Percentiles rank a stretch among this genome's conserved stretches.
These are phyloP conservation scores for Suhomyces choctaworum DNA, from an alignment of 1,139 yeast genomes.

Conservation along the genomic window DNA sequence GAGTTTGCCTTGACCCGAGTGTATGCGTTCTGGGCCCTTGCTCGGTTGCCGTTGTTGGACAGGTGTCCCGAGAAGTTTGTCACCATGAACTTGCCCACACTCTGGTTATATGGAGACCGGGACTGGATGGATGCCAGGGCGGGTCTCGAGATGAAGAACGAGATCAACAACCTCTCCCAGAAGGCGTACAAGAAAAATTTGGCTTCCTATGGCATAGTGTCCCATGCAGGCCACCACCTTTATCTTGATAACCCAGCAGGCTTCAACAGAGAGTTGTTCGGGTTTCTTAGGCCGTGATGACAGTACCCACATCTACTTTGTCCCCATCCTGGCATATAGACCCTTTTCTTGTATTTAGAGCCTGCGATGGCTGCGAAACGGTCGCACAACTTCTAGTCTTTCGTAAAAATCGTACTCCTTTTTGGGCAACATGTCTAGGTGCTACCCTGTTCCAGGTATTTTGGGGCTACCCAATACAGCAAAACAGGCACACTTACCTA, in stretches of 20 bases:
- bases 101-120: slow-evolving; percentile 48
- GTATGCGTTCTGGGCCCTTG: slow-evolving; percentile 41
- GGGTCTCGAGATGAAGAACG: slow-evolving; percentile 41
- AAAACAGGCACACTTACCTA: no score
- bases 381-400: no score
- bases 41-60: slow-evolving; percentile 46
- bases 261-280: slow-evolving; percentile 14
- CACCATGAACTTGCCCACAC: slow-evolving; percentile 41
- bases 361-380: no score
- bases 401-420: no score
- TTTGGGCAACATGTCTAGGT: no score
- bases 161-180: slow-evolving; percentile 36
- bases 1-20: slow-evolving; percentile 48
- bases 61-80: slow-evolving; percentile 42
- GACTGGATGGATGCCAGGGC: slow-evolving; percentile 53
- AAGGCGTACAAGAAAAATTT: slow-evolving; percentile 17
- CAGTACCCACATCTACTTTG: no score
- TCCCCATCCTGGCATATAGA: no score
- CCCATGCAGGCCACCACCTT: slow-evolving; percentile 59
- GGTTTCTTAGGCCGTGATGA: slow-evolving; percentile 10
- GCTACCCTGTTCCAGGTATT: no score
- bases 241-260: slow-evolving; percentile 62
- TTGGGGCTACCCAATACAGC: no score
- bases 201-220: slow-evolving; percentile 33
- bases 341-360: no score